Evolutionary conservation across 2,329 filamentous ascomycete genomes (phyloP).

Genomic region (Periconia sp.): DNA sequence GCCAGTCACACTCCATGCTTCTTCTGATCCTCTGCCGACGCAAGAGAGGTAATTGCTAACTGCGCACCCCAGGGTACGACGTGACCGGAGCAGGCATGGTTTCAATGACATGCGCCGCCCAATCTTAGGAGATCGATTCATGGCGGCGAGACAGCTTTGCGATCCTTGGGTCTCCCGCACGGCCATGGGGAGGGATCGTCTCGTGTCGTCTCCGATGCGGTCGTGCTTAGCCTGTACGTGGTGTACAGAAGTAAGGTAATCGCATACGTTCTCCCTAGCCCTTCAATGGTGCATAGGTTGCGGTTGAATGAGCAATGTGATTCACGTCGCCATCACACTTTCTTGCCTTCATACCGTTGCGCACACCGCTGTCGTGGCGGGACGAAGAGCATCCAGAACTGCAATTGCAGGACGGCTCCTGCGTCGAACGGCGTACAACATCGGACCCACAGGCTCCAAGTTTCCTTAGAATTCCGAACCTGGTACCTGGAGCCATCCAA

Average conservation of each 20-base stretch:
- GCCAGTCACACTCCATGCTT: constrained; percentile 24
- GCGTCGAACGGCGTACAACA: constrained; percentile 25
- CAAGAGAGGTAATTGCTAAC: constrained; percentile 22
- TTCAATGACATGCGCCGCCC: constrained; percentile 16
- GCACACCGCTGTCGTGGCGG: constrained; percentile 6
- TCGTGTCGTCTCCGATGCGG: constrained; percentile 19
- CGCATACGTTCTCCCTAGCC: neutral
- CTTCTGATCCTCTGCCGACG: constrained; percentile 10
- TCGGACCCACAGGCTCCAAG: constrained; percentile 15
- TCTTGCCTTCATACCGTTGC: constrained; percentile 8
- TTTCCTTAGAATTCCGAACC: constrained; percentile 24
- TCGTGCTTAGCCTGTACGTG: constrained; percentile 8
- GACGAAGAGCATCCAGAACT: constrained; percentile 1
- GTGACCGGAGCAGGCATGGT: constrained; percentile 9
- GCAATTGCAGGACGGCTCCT: constrained; percentile 3
- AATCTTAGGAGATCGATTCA: constrained; percentile 18
- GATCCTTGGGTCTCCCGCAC: constrained; percentile 18
- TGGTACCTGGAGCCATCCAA: constrained; percentile 28
- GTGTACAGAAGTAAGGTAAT: neutral
- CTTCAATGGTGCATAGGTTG: constrained; percentile 1
- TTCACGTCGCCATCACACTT: neutral
- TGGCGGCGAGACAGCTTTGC: constrained; percentile 29
- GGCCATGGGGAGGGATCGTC: too few species aligned
- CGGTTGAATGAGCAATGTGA: neutral
- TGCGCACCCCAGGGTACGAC: neutral